Conservation (phyloP, 1,139 yeast species). For the Yamadazyma triangularis region DNA sequence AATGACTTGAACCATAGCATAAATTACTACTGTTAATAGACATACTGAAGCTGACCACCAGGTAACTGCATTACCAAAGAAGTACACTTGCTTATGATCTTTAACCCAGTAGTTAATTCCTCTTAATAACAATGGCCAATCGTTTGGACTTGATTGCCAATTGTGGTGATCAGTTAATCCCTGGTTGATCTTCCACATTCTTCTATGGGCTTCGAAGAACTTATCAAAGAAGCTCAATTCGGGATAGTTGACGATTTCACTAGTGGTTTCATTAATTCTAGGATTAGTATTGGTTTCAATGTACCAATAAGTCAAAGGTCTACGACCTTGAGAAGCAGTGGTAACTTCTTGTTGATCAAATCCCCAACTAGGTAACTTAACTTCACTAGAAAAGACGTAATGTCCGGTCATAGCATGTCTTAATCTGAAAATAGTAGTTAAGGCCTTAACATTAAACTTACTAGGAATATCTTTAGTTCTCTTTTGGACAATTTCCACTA, state of each 20-base stretch:
- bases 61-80: slow-evolving; percentile 82
- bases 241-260: slow-evolving; percentile 51
- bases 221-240: slow-evolving; percentile 63
- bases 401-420: slow-evolving; percentile 90
- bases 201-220: slow-evolving; percentile 70
- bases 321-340: slow-evolving; percentile 77
- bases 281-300: slow-evolving; percentile 69
- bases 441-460: slow-evolving; percentile 62
- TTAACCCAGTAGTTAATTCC: slow-evolving; percentile 95
- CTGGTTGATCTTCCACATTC: slow-evolving; percentile 89
- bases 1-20: slow-evolving; percentile 51
- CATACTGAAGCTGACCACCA: slow-evolving; percentile 84
- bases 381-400: slow-evolving; percentile 80
- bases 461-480: slow-evolving; percentile 56
- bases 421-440: slow-evolving; percentile 80
- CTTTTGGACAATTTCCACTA: slow-evolving; percentile 75
- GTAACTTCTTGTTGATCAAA: slow-evolving; percentile 97
- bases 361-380: slow-evolving; percentile 92
- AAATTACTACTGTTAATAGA: slow-evolving; percentile 50
- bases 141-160: slow-evolving; percentile 82
- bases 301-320: slow-evolving; percentile 79
- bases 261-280: slow-evolving; percentile 17
- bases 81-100: slow-evolving; percentile 73
- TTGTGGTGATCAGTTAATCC: slow-evolving; percentile 81
- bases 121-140: slow-evolving; percentile 86